Evolutionary conservation across 2,329 filamentous ascomycete genomes (phyloP).

Genomic region (Paraphaeosphaeria minitans): DNA sequence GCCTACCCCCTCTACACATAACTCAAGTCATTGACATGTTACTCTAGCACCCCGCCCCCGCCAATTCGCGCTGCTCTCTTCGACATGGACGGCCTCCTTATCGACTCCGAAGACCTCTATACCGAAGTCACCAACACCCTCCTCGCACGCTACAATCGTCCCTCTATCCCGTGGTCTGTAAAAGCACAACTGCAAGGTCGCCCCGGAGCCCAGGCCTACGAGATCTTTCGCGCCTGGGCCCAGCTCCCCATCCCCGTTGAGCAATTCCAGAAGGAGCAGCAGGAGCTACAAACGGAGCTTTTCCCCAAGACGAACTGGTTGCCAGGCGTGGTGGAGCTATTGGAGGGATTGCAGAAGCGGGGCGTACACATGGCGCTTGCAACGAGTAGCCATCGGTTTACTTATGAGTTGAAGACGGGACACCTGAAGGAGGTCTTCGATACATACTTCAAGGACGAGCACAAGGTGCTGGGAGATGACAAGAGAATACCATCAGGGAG

Average conservation of each 20-base stretch:
- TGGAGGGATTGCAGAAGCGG: constrained; percentile 63
- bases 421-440: constrained; percentile 59
- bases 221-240: constrained; percentile 80
- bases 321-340: constrained; percentile 74
- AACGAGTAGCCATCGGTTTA: constrained; percentile 73
- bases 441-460: constrained; percentile 69
- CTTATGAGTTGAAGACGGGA: constrained; percentile 77
- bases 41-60: constrained; percentile 55
- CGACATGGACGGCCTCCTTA: constrained; percentile 96
- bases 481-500: constrained; percentile 73
- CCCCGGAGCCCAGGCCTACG: constrained; percentile 62
- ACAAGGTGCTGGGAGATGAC: constrained; percentile 86
- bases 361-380: constrained; percentile 82
- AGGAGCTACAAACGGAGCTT: constrained; percentile 68
- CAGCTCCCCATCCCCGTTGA: constrained; percentile 76
- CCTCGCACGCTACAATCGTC: constrained; percentile 73
- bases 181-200: constrained; percentile 83
- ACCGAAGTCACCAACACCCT: constrained; percentile 82
- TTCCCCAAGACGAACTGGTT: constrained; percentile 80
- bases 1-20: not conserved
- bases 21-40: constrained; percentile 4
- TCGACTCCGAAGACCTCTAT: constrained; percentile 92
- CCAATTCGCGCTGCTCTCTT: constrained; percentile 91
- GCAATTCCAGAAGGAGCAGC: constrained; percentile 67
- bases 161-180: constrained; percentile 85